Conservation (phyloP, 1,139 yeast genomes). For the Lodderomyces theae region DNA sequence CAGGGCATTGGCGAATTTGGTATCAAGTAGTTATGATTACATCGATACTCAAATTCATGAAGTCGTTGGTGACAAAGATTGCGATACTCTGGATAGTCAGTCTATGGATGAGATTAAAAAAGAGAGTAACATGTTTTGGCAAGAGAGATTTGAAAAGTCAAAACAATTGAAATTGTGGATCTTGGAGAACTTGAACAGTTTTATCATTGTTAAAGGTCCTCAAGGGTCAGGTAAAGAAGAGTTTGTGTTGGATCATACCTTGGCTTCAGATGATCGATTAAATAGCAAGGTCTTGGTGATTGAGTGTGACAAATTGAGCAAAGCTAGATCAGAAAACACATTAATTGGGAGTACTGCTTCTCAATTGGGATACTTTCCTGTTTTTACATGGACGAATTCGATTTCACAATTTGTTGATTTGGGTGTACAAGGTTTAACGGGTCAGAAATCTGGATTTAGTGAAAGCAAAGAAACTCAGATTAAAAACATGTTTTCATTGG, state of each 20-base stretch:
- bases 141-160: constrained; percentile 65
- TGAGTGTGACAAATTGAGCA: constrained; percentile 75
- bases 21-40: constrained; percentile 29
- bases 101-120: constrained; percentile 11
- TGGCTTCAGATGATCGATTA: constrained; percentile 40
- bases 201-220: constrained; percentile 88
- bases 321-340: constrained; percentile 69
- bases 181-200: constrained; percentile 76
- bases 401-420: constrained; percentile 78
- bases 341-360: constrained; percentile 67
- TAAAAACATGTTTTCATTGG: constrained; percentile 73
- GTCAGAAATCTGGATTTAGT: constrained; percentile 89
- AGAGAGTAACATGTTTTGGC: constrained; percentile 53
- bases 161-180: constrained; percentile 75
- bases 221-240: constrained; percentile 91
- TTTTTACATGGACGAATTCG: constrained; percentile 88
- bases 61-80: constrained; percentile 15
- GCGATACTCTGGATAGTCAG: constrained; percentile 9
- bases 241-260: constrained; percentile 67
- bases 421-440: constrained; percentile 86
- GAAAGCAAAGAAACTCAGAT: constrained; percentile 83
- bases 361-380: constrained; percentile 88
- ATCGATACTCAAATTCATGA: constrained; percentile 24
- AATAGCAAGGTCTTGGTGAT: constrained; percentile 61
- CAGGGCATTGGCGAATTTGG: constrained; percentile 22